Base-by-base conservation (phyloP, 805 yeast species). In the Maudiozyma serrabonitensis region DNA sequence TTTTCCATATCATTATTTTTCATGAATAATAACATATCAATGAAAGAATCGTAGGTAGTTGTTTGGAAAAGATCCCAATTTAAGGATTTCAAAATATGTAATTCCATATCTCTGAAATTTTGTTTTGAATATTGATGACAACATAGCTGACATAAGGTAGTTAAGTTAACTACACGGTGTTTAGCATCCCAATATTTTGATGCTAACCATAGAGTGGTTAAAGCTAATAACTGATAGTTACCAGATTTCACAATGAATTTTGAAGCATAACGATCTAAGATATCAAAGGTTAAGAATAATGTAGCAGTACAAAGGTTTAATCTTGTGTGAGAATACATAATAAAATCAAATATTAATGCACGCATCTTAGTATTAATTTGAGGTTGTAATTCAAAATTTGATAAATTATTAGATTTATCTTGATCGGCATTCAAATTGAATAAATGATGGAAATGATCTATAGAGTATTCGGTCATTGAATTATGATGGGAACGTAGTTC, bases 131-230 rank as follows among this genome's bases (percentile, higher is more conserved):
- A 80, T 59, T 78, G 76, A 54, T 76, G 72, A 63, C 81, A 78
- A 63, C 84, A 79, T 63, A 79, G 70, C 50, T 75, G 75, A 57
- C 76, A 70, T 46, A 81, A 67, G 54, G 75, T 76, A 46, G 71
- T 70, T 49, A 80, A 64, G 19, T 75, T 68, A 8, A 84, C 82
- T 39, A 81, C 76, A 59, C 79, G 79, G 55, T 76, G 76, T 66
- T 89, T 79, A 52, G 79, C 76, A 54, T 88, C 90, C 56, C 78
- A 75, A 51, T 79, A 75, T 63, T 90, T 90, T 37, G 95, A 77
- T 2, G 95, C 89, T 18, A 91, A 78, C 97, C 97, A 91, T 47
- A 90, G 68, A 28, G 95, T 82, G 1, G 95, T 82, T 55, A 95
- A 79, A 28, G 95, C 95, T 26, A 90, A 79, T 47, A 90, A 73